Conservation (phyloP, 306 rosid genomes). For the Glycine tomentella region DNA sequence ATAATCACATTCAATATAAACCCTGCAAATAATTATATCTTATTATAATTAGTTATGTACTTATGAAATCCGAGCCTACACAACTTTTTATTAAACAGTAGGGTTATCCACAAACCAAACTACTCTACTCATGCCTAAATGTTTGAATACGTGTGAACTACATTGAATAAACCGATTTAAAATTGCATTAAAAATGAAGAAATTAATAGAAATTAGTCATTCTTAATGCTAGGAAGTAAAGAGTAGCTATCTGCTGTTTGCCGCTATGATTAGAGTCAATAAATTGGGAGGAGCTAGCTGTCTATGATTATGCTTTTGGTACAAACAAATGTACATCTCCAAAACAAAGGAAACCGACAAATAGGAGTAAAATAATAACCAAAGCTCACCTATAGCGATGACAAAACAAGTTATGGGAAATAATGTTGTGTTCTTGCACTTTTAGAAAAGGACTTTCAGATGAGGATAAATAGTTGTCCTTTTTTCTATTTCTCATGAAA, state of each 20-base stretch:
- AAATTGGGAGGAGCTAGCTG: constrained; percentile 33
- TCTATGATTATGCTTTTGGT: constrained; percentile 34
- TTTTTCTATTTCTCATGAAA: background rate
- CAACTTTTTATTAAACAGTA: too few relatives aligned
- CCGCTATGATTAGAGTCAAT: constrained; percentile 18
- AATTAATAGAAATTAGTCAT: background rate
- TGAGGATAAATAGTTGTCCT: constrained; percentile 26
- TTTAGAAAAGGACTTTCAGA: constrained; percentile 32
- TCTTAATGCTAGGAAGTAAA: constrained; percentile 27
- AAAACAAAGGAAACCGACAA: constrained; percentile 40
- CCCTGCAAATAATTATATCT: too few relatives aligned
- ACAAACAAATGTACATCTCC: constrained; percentile 46
- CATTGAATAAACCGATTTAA: constrained; percentile 11
- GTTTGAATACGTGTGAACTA: background rate
- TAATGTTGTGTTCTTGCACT: constrained; percentile 42
- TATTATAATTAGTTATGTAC: too few relatives aligned
- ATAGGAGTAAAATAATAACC: constrained; percentile 36
- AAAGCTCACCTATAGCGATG: constrained; percentile 39
- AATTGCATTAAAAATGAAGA: background rate
- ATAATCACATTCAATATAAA: too few relatives aligned
- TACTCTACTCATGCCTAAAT: constrained; percentile 2
- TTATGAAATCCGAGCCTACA: too few relatives aligned
- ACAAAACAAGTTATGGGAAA: constrained; percentile 23
- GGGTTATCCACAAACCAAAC: too few relatives aligned
- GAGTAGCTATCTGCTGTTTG: constrained; percentile 33